phyloP scores from a whole-genome alignment of 306 rosid genomes.

The Sechiopsis laciniata region DNA sequence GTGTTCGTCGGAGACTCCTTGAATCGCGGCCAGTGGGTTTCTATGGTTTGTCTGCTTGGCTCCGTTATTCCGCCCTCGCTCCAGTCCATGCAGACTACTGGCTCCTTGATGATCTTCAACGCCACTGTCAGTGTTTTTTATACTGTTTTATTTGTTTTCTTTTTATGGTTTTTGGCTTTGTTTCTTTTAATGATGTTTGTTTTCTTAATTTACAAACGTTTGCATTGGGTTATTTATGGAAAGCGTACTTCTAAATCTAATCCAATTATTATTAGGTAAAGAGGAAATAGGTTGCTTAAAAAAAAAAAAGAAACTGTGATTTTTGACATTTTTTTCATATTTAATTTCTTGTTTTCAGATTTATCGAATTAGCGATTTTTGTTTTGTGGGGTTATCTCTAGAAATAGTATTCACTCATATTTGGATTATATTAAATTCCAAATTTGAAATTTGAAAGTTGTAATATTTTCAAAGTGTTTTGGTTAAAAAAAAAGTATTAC shows the following conservation, averaged over 20 bases:
- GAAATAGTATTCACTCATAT: not conserved
- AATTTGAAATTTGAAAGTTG: too few relatives aligned
- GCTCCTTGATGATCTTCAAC: slow-evolving; percentile 59
- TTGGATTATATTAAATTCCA: not conserved
- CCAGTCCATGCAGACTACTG: slow-evolving; percentile 62
- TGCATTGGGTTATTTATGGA: too few relatives aligned
- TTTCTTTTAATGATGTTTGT: not conserved
- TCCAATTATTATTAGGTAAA: too few relatives aligned
- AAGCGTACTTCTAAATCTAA: too few relatives aligned
- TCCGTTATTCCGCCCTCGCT: slow-evolving; percentile 33
- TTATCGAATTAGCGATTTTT: not conserved
- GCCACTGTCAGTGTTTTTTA: slow-evolving; percentile 51
- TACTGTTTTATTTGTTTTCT: not conserved
- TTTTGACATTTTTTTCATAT: not conserved
- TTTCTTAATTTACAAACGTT: too few relatives aligned
- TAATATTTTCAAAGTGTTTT: too few relatives aligned
- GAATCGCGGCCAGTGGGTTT: slow-evolving; percentile 90
- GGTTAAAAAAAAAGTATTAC: too few relatives aligned
- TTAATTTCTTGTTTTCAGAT: not conserved
- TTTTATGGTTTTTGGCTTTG: not conserved
- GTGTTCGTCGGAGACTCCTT: slow-evolving; percentile 85
- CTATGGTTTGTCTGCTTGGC: slow-evolving; percentile 76
- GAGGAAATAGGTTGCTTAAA: too few relatives aligned
- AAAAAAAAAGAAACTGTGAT: too few relatives aligned
- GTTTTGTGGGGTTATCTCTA: too few relatives aligned